Evolutionary conservation across 352 stramenopile genomes (phyloP).

Genomic region (Peronospora tabacina): DNA sequence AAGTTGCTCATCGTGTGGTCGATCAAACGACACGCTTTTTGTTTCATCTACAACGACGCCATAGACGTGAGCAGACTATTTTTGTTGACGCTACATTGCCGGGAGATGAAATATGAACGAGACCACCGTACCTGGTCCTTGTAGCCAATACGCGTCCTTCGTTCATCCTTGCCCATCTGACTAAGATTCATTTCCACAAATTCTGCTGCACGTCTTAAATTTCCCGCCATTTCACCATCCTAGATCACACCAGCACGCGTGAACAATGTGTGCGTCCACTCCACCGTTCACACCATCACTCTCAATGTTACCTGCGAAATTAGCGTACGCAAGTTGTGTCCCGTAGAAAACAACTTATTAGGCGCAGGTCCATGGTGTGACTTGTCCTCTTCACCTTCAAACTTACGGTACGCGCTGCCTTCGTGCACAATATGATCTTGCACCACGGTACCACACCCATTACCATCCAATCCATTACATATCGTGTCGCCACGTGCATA

Average conservation of each 20-base stretch:
- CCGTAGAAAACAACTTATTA: conserved; percentile 93
- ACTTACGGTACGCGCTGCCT: conserved; percentile 93
- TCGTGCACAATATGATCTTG: conserved; percentile 95
- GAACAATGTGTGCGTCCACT: conserved; percentile 15
- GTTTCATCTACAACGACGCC: conserved; percentile 82
- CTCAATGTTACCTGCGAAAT: conserved; percentile 71
- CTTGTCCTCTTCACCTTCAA: conserved; percentile 95
- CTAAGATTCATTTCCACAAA: conserved; percentile 96
- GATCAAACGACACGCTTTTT: conserved; percentile 83
- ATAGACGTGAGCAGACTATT: conserved; percentile 19
- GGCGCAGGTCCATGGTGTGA: conserved; percentile 92
- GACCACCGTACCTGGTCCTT: conserved; percentile 90
- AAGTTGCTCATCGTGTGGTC: conserved; percentile 92
- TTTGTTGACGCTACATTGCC: conserved; percentile 4
- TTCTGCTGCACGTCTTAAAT: conserved; percentile 72
- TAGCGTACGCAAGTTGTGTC: conserved; percentile 93
- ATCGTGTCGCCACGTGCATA: conserved; percentile 84
- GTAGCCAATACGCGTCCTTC: conserved; percentile 93
- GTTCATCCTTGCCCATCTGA: conserved; percentile 95
- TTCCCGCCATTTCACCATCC: conserved; percentile 83
- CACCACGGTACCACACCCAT: conserved; percentile 90
- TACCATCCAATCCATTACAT: conserved; percentile 81
- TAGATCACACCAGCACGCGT: conserved; percentile 28
- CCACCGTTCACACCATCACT: conserved; percentile 1
- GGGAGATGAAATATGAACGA: conserved; percentile 3